A percentile compares a stretch with the other conserved stretches of the same genome.
Conservation (phyloP, 164 flowering plant genomes). For the Aristolochia contorta region DNA sequence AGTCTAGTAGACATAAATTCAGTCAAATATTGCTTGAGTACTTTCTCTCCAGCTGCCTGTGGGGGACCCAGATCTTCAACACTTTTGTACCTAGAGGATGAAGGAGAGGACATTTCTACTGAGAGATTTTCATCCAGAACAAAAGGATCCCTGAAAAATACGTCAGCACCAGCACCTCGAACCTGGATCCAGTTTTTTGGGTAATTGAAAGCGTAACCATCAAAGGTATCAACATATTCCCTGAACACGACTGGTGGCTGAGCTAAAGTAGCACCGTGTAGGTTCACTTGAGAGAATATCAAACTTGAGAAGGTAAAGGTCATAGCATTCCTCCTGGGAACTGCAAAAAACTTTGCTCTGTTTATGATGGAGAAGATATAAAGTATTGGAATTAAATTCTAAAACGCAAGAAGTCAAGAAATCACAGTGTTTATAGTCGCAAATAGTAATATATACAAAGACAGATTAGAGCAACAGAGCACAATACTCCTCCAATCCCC, state of each 20-base stretch:
- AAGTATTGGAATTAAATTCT: too few relatives aligned
- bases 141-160: slow-evolving; percentile 81
- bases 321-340: slow-evolving; percentile 58
- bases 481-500: too few relatives aligned
- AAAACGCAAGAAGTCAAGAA: too few relatives aligned
- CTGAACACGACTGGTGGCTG: slow-evolving; percentile 46
- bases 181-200: slow-evolving; percentile 93
- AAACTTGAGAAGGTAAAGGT: slow-evolving; percentile 46
- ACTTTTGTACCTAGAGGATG: slow-evolving; percentile 77
- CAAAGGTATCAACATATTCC: slow-evolving; percentile 83
- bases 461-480: too few relatives aligned
- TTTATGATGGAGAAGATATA: slow-evolving; percentile 14
- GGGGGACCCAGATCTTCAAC: slow-evolving; percentile 91
- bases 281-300: slow-evolving; percentile 28
- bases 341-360: slow-evolving; percentile 70
- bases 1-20: slow-evolving; percentile 99
- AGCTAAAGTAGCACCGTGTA: slow-evolving; percentile 26
- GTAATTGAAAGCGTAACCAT: slow-evolving; percentile 81
- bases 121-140: slow-evolving; percentile 93
- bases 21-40: slow-evolving; percentile 77
- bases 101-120: slow-evolving; percentile 82
- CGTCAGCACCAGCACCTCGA: slow-evolving; percentile 88
- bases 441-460: too few relatives aligned
- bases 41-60: slow-evolving; percentile 73
- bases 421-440: too few relatives aligned